Evolutionary conservation across 148 eudicot genomes (phyloP).

Genomic region (Diospyros lotus): DNA sequence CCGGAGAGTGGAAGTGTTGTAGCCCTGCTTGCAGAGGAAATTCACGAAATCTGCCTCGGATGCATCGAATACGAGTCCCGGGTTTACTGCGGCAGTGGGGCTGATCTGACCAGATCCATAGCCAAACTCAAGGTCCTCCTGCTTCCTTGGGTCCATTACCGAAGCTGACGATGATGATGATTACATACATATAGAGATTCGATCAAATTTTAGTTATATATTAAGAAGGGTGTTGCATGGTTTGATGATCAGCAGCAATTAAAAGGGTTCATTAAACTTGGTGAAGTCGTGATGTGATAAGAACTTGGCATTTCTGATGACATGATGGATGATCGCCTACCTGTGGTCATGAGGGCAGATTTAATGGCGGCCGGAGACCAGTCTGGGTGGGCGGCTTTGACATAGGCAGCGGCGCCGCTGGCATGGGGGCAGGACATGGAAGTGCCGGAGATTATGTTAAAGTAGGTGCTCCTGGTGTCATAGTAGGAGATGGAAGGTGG

Average conservation of each 20-base stretch:
- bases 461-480: not conserved
- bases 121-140: slow-evolving; percentile 4
- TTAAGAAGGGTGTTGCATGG: not conserved
- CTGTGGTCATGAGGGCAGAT: slow-evolving; percentile 17
- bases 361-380: slow-evolving; percentile 19
- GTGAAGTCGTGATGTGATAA: no score
- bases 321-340: not conserved
- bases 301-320: no score
- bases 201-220: no score
- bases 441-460: slow-evolving; percentile 17
- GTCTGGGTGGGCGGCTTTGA: slow-evolving; percentile 15
- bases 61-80: slow-evolving; percentile 9
- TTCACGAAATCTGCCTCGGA: slow-evolving; percentile 5
- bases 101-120: slow-evolving; percentile 10
- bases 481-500: not conserved
- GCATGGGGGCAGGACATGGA: slow-evolving; percentile 21
- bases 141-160: slow-evolving; percentile 3
- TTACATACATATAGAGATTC: not conserved
- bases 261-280: no score
- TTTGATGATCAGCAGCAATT: not conserved
- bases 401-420: slow-evolving; percentile 11
- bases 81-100: slow-evolving; percentile 1
- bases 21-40: slow-evolving; percentile 12
- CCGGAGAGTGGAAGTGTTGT: not conserved
- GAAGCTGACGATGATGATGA: not conserved